Evolutionary conservation across 2,329 filamentous ascomycete species (phyloP), one percentile per base, ranked within the genome.

Genomic region (Ophiostoma montium): DNA sequence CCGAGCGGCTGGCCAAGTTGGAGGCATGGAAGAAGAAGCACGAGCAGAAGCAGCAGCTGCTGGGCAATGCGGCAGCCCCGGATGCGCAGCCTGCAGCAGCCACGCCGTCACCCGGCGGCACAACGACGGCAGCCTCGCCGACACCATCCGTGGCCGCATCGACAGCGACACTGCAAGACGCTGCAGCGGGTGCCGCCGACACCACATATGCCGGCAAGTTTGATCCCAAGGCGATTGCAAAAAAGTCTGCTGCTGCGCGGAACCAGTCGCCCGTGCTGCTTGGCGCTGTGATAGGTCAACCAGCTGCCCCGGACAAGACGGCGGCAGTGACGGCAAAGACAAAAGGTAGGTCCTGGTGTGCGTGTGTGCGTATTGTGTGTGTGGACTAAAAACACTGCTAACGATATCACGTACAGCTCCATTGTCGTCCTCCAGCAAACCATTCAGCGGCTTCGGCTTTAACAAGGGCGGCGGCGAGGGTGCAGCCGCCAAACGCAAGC

Each of bases 1-100:
- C 82, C 46, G 85, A 90, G 63, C 74, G 85, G 54, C 71, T 88
- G 39, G 86, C 86, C 27, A 89, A 86, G 61, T 67, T 94, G 27
- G 86, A 90, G 62, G 85, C 86, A 50, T 95, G 88, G 89, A 95
- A 95, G 67, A 84, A 87, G 65, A 90, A 89, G 66, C 82, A 87
- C 61, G 84, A 86, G 55, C 79, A 80, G 61, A 82, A 82, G 57
- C 82, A 82, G 57, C 76, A 75, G 54, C 86, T 86, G 61, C 78
- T 84, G 61, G 80, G 78, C 58, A 27, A 27, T 8, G 23, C 23
- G 8, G 8, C 23, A 27, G 78, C 84, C 63, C 86, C 84, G 72
- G 84, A 84, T 62, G 79, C 78, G 61, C 86, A 78, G 65, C 74
- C 76, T 48, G 76, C 70, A 53, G 67, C 36, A 5, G 31, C 31